Conservation (phyloP, 805 yeast genomes). For the Spathaspora hagerdaliae region DNA sequence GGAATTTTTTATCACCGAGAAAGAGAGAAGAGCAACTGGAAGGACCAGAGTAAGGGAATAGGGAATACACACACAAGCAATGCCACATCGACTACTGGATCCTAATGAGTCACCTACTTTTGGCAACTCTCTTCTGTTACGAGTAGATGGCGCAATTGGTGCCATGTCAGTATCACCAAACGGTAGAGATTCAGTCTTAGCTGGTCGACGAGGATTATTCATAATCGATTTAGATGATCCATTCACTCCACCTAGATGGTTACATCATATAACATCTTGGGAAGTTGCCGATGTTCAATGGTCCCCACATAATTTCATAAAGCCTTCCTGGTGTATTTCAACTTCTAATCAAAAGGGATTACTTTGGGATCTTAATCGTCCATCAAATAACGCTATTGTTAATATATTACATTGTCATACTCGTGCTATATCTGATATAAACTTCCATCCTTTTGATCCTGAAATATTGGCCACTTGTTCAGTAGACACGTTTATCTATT, state of each 20-base stretch:
- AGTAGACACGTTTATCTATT: slow-evolving; percentile 79
- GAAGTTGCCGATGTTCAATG: slow-evolving; percentile 99
- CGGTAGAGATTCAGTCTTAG: slow-evolving; percentile 90
- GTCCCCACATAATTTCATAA: slow-evolving; percentile 80
- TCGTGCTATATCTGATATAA: slow-evolving; percentile 93
- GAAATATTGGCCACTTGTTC: slow-evolving; percentile 90
- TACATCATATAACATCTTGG: slow-evolving; percentile 91
- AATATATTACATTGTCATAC: slow-evolving; percentile 86
- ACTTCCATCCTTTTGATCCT: slow-evolving; percentile 84
- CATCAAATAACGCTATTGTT: slow-evolving; percentile 69
- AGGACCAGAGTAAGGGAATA: too few species aligned
- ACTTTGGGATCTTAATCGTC: slow-evolving; percentile 85
- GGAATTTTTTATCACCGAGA: too few species aligned
- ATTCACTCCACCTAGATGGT: slow-evolving; percentile 89
- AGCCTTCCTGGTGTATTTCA: slow-evolving; percentile 88
- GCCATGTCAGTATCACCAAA: slow-evolving; percentile 87
- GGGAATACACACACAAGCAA: not conserved
- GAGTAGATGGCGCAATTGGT: slow-evolving; percentile 89
- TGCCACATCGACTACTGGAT: slow-evolving; percentile 4
- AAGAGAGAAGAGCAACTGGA: too few species aligned
- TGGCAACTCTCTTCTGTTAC: slow-evolving; percentile 73
- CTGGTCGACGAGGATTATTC: slow-evolving; percentile 76
- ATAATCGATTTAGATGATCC: slow-evolving; percentile 95
- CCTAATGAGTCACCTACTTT: slow-evolving; percentile 54
- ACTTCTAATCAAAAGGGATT: slow-evolving; percentile 94